Evolutionary conservation across 129 eudicot species (phyloP).

Genomic region (carrot (Daucus carota)): DH1_v3.0 NC_030387.2:35141001-35141500

Average conservation of each 20-base stretch:
- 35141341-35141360: conserved; percentile 38
- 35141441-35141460: conserved; percentile 56
- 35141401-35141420: conserved; percentile 17
- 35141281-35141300: conserved; percentile 51
- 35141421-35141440: conserved; percentile 38
- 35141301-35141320: conserved; percentile 41
- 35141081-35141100: conserved; percentile 29
- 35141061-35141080: conserved; percentile 32
- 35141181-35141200: conserved; percentile 29
- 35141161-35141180: conserved; percentile 13
- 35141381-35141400: conserved; percentile 26
- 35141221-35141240: conserved; percentile 22
- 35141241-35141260: conserved; percentile 24
- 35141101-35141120: conserved; percentile 33
- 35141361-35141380: conserved; percentile 26
- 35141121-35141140: conserved; percentile 37
- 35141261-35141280: conserved; percentile 42
- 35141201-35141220: conserved; percentile 41
- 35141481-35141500: conserved; percentile 24
- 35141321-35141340: conserved; percentile 63
- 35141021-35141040: conserved; percentile 28
- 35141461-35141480: conserved; percentile 37
- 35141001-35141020: conserved; percentile 37
- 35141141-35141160: conserved; percentile 21
- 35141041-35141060: conserved; percentile 49